phyloP scores from a whole-genome alignment of 169 alveolate genomes.

The Eimeria tenella region DNA sequence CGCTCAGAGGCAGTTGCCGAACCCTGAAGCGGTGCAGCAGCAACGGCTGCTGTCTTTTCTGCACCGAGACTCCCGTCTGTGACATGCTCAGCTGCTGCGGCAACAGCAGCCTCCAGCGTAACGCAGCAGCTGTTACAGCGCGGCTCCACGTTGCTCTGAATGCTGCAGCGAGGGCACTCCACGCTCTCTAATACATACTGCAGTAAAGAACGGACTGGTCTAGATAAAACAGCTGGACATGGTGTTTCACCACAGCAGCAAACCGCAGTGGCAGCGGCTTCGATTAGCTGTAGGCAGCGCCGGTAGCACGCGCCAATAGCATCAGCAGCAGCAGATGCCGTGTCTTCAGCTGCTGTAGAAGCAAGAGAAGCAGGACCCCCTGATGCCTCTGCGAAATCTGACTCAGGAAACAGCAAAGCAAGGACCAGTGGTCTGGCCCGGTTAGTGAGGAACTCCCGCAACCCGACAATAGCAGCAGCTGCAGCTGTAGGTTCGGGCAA shows the following conservation, averaged over 20 bases:
- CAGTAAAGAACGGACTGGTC: neutral
- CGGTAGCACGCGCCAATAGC: conserved; percentile 7
- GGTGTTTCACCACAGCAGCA: neutral
- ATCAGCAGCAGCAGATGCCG: neutral
- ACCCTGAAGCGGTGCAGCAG: neutral
- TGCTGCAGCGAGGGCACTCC: conserved; percentile 12
- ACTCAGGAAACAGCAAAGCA: neutral
- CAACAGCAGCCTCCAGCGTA: conserved; percentile 38
- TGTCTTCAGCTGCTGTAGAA: too few relatives aligned
- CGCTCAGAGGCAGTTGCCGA: neutral
- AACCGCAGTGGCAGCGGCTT: neutral
- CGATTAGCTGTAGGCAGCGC: conserved; percentile 19
- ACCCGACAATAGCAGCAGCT: neutral
- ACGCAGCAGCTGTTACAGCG: conserved; percentile 7
- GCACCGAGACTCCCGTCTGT: neutral
- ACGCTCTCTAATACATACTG: neutral
- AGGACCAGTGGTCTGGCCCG: conserved; percentile 40
- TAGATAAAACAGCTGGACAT: neutral
- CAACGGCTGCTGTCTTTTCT: neutral
- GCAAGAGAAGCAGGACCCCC: neutral
- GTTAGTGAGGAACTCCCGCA: conserved; percentile 21
- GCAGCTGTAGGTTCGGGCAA: conserved; percentile 25
- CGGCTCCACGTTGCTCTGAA: neutral
- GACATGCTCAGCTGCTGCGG: conserved; percentile 10
- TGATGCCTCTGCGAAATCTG: neutral